A percentile compares a stretch with the other conserved stretches of the same genome.
These are phyloP conservation scores for Cicer arietinum DNA, from an alignment of 306 rosid species.

Conservation along the genomic window DNA sequence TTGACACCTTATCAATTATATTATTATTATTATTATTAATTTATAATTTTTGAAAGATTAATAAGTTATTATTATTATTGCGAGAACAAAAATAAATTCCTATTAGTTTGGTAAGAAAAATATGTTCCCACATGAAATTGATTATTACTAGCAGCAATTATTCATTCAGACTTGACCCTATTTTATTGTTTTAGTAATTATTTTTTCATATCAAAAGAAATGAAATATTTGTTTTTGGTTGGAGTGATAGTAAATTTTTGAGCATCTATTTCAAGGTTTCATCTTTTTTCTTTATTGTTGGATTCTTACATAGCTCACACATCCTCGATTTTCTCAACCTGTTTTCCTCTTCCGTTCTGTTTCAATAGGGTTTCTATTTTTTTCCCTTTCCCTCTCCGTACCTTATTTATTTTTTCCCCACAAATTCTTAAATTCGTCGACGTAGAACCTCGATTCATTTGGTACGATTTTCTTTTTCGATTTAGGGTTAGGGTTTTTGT, in stretches of 20 bases:
- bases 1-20: too few species aligned
- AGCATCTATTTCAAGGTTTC: conserved; percentile 62
- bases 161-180: conserved; percentile 26
- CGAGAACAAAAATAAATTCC: too few species aligned
- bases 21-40: too few species aligned
- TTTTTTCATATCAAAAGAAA: not conserved
- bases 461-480: conserved; percentile 53
- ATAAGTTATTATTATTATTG: too few species aligned
- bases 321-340: conserved; percentile 69
- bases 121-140: not conserved
- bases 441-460: conserved; percentile 39
- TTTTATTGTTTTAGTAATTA: conserved; percentile 1
- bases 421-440: conserved; percentile 48
- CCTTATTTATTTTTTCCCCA: conserved; percentile 13
- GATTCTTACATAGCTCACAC: conserved; percentile 70
- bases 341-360: conserved; percentile 38
- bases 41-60: too few species aligned
- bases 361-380: conserved; percentile 63
- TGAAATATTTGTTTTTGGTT: conserved; percentile 2
- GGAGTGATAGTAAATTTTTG: conserved; percentile 37
- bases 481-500: conserved; percentile 68
- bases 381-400: not conserved
- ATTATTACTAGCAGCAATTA: not conserved
- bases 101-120: too few species aligned
- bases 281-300: conserved; percentile 54